phyloP scores from a whole-genome alignment of 2,329 filamentous ascomycete genomes.

The Pseudogymnoascus sp. region DNA sequence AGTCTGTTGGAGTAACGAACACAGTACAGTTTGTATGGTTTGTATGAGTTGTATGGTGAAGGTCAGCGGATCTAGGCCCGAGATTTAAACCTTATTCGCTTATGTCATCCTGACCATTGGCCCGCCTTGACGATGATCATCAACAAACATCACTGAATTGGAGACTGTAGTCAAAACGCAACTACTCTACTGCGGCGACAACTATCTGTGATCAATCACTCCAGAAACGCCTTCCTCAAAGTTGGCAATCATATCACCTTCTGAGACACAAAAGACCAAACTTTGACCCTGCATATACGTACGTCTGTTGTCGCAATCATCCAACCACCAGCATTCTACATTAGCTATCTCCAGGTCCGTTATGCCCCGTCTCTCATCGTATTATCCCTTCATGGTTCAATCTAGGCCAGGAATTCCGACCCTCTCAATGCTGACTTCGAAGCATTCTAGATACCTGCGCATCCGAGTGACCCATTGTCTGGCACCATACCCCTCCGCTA shows the following conservation, averaged over 20 bases:
- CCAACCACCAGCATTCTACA: neutral
- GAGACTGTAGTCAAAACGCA: conserved; percentile 2
- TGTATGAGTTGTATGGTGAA: too few relatives aligned
- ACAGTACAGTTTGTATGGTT: neutral
- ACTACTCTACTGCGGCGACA: neutral
- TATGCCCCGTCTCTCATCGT: neutral
- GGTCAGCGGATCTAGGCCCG: conserved; percentile 5
- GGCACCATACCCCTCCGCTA: neutral
- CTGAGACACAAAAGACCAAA: neutral
- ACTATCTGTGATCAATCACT: conserved; percentile 2
- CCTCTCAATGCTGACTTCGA: neutral
- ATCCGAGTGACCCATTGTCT: neutral
- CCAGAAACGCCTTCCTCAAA: conserved; percentile 1
- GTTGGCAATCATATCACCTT: neutral
- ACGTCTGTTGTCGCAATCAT: conserved; percentile 1
- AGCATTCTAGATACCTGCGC: neutral
- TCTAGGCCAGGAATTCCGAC: neutral
- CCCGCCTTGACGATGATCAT: conserved; percentile 7
- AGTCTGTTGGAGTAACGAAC: neutral
- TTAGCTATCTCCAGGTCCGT: neutral
- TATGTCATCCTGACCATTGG: conserved; percentile 5
- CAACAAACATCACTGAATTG: conserved; percentile 5
- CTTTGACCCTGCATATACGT: neutral
- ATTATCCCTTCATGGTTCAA: neutral
- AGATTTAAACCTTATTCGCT: conserved; percentile 2